These are phyloP conservation scores for Trichodelitschia bisporula DNA, from an alignment of 495 filamentous ascomycete genomes.

Conservation along the genomic window DNA sequence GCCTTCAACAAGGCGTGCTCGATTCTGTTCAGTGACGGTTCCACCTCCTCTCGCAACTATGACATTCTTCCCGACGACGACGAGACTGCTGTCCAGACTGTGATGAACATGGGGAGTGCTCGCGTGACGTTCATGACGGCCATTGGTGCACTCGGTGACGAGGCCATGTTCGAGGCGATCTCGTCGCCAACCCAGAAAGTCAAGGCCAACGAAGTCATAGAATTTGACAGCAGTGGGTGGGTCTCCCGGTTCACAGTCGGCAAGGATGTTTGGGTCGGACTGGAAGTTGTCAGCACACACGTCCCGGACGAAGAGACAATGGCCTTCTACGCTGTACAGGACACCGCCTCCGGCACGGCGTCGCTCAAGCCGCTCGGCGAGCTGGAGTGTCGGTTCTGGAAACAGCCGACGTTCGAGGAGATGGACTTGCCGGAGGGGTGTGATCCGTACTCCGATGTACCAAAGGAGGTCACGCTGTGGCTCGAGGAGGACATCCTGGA, in stretches of 20 bases:
- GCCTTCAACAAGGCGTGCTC: conserved; percentile 47
- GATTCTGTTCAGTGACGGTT: conserved; percentile 29
- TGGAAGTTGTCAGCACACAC: conserved; percentile 30
- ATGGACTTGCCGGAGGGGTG: conserved; percentile 14
- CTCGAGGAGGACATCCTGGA: conserved; percentile 39
- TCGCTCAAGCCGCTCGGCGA: conserved; percentile 13
- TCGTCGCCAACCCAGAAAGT: background rate
- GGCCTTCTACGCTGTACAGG: conserved; percentile 20
- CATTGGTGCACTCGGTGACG: conserved; percentile 14
- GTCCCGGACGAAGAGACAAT: conserved; percentile 16
- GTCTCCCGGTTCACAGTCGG: conserved; percentile 16
- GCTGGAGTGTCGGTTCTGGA: conserved; percentile 12
- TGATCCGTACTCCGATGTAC: no score
- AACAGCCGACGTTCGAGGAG: conserved; percentile 7
- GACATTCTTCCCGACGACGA: conserved; percentile 12
- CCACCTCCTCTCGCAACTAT: no score
- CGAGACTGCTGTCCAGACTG: conserved; percentile 6
- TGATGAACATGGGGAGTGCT: conserved; percentile 8
- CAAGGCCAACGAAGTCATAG: no score
- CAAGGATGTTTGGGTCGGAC: conserved; percentile 22
- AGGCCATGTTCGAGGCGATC: conserved; percentile 8
- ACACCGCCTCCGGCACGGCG: conserved; percentile 3
- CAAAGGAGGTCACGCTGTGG: conserved; percentile 23
- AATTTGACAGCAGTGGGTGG: no score
- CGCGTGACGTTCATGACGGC: conserved; percentile 17